Evolutionary conservation across 805 yeast species (phyloP), one percentile per base, ranked within the genome.

Genomic region (Ascoidea rubescens): DNA sequence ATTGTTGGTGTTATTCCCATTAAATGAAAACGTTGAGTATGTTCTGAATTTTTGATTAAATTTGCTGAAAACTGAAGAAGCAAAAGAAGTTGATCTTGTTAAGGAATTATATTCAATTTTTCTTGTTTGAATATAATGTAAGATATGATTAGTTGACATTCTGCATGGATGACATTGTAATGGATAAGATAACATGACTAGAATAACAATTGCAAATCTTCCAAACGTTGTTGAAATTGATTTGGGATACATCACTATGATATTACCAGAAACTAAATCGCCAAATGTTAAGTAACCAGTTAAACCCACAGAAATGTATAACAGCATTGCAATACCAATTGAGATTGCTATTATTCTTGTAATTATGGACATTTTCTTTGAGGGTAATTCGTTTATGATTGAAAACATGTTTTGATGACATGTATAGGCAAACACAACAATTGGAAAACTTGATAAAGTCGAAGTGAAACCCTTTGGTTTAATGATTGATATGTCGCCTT

Each of bases 351-450:
- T 75, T 45, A 87, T 72, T 17, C 60, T 65, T 53, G 71, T 67
- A 55, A 80, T 69, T 42, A 68, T 70, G 5, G 62, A 54, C n/a
- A 76, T 67, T 0, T 84, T 68, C 55, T 74, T 75, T 57, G 79
- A 79, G 4, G 43, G 14, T 32, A 90, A 74, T 67, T 91, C 98
- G 60, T 90, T 91, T 52, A 89, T 77, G 52, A 90, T 78, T 1
- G 96, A 80, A 60, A 87, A 88, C 88, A 87, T 87, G 67, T 91
- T 91, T 65, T 91, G 97, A 62, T 91, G 97, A 60, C 97, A 93
- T 0, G 98, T 91, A 67, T 81, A 91, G 0, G 96, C 96, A 71
- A 91, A 90, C 12, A 91, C 91, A 58, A 89, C 82, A 56, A 90
- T 85, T n/a, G 97, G 95, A 63, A 90, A 79, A 8, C 93, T 80